A percentile compares a stretch with the other conserved stretches of the same genome.
Evolutionary conservation across 2,329 filamentous ascomycete species (phyloP).

Genomic region (Fusarium sublunatum): DNA sequence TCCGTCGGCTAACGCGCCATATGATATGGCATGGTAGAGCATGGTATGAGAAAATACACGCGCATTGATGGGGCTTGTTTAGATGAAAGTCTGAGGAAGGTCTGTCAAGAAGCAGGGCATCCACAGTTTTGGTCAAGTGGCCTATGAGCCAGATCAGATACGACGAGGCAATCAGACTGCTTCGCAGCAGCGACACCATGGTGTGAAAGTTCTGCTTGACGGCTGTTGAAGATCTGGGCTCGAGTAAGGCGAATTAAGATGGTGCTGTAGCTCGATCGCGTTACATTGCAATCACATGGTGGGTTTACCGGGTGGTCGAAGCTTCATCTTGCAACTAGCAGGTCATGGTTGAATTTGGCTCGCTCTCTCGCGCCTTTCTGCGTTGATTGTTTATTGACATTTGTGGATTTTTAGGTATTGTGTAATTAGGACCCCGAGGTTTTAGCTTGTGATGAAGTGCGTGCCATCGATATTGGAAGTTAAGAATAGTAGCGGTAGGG

Average conservation of each 20-base stretch:
- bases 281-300: slow-evolving; percentile 34
- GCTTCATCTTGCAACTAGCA: slow-evolving; percentile 20
- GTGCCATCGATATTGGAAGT: slow-evolving; percentile 29
- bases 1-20: slow-evolving; percentile 17
- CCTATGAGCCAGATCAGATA: not conserved
- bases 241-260: slow-evolving; percentile 25
- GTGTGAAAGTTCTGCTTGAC: slow-evolving; percentile 14
- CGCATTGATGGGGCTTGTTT: slow-evolving; percentile 2
- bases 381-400: slow-evolving; percentile 8
- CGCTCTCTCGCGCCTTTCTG: not conserved
- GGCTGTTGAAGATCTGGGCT: slow-evolving; percentile 33
- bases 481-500: slow-evolving; percentile 23
- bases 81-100: slow-evolving; percentile 1
- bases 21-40: slow-evolving; percentile 6
- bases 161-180: not conserved
- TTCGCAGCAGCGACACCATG: slow-evolving; percentile 6
- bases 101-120: slow-evolving; percentile 1
- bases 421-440: slow-evolving; percentile 18
- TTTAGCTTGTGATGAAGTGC: slow-evolving; percentile 30
- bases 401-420: slow-evolving; percentile 19
- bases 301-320: slow-evolving; percentile 20
- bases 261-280: slow-evolving; percentile 38
- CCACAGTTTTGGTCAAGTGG: not conserved
- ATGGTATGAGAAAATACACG: slow-evolving; percentile 4
- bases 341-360: slow-evolving; percentile 14